These are phyloP conservation scores for Diaporthe velutina DNA, from an alignment of 2,329 filamentous ascomycete species.

Conservation along the genomic window DNA sequence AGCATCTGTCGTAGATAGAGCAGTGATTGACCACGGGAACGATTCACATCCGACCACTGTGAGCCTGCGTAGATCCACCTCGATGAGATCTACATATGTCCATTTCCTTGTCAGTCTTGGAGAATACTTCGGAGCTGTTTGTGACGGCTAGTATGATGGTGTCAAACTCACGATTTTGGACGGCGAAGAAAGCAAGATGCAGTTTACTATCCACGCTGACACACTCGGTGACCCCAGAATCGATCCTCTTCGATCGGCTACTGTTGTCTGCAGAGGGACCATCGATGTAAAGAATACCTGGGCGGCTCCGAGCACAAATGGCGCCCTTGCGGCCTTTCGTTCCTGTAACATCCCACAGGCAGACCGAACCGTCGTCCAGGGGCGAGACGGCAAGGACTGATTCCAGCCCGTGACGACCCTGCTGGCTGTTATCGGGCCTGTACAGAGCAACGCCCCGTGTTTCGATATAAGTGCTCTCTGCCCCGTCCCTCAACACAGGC, in stretches of 20 bases:
- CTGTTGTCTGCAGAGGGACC: constrained; percentile 59
- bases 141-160: neutral
- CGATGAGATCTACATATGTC: constrained; percentile 73
- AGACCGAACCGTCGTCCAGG: constrained; percentile 88
- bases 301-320: constrained; percentile 74
- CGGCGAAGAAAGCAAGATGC: constrained; percentile 82
- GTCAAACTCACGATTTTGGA: constrained; percentile 74
- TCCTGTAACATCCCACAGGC: constrained; percentile 82
- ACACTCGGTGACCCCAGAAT: constrained; percentile 81
- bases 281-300: constrained; percentile 76
- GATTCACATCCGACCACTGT: constrained; percentile 75
- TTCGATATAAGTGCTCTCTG: constrained; percentile 67
- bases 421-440: constrained; percentile 62
- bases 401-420: constrained; percentile 59
- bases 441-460: constrained; percentile 81
- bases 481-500: constrained; percentile 60
- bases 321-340: constrained; percentile 68
- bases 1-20: constrained; percentile 78
- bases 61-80: constrained; percentile 84
- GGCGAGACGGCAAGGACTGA: constrained; percentile 77
- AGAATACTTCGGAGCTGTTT: neutral
- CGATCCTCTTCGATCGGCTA: constrained; percentile 73
- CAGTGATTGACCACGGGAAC: constrained; percentile 87
- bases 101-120: constrained; percentile 38
- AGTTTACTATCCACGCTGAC: constrained; percentile 80